phyloP scores from a whole-genome alignment of 208 protist species.

The Phytomonas francai region DNA sequence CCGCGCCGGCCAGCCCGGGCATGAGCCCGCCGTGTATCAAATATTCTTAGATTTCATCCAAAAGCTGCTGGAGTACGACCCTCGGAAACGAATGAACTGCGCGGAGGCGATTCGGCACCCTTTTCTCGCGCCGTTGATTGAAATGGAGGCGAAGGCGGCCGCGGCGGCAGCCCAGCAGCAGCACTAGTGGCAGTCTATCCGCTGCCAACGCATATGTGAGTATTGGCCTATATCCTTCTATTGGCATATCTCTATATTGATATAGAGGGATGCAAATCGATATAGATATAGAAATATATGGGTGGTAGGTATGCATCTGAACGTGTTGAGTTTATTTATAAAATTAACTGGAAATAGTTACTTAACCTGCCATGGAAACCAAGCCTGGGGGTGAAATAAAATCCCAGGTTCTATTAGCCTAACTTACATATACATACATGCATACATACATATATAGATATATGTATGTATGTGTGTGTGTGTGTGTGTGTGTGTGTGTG shows the following conservation, averaged over 20 bases:
- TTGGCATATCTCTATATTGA: too few species aligned
- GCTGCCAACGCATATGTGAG: too few species aligned
- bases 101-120: constrained; percentile 64
- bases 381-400: not conserved
- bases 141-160: constrained; percentile 15
- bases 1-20: constrained; percentile 56
- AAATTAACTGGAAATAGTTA: too few species aligned
- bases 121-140: constrained; percentile 50
- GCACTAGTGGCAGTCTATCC: not conserved
- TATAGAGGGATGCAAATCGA: too few species aligned
- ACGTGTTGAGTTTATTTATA: too few species aligned
- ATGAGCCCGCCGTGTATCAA: constrained; percentile 54
- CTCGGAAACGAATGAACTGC: constrained; percentile 58
- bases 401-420: not conserved
- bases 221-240: too few species aligned
- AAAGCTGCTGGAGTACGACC: constrained; percentile 69
- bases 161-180: constrained; percentile 17
- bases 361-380: not conserved
- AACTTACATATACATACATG: not conserved
- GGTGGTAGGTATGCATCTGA: too few species aligned
- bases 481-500: constrained; percentile 7
- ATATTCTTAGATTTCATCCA: constrained; percentile 77
- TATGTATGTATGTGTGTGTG: not conserved
- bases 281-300: too few species aligned
- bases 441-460: not conserved